Base-by-base conservation (phyloP, 192 early-diverging fungal genomes). In the Linnemannia zychae region DNA sequence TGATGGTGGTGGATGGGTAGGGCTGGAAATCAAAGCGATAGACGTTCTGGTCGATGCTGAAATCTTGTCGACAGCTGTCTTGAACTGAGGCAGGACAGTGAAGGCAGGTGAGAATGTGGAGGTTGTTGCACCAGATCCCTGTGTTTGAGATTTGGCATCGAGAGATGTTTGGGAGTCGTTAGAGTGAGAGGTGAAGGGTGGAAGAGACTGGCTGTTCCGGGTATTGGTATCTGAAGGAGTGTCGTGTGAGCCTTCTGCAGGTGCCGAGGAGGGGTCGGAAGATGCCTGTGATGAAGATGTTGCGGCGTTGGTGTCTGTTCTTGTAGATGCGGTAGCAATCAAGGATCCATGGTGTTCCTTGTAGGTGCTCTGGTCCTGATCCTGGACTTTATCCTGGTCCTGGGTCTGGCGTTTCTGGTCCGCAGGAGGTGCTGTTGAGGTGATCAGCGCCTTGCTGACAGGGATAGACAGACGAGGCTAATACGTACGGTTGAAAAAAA, bases 1-100 rank as follows among this genome's bases (percentile, higher is more conserved):
- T 16, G 70, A 24, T 17, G 17, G 13, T 48, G 40, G 36, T 37
- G 40, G 36, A 22, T 68, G 71, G 4, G 72, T 37, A 13, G 52
- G 60, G 38, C 63, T 78, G n/a, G 76, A 74, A 20, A 84, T 53
- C 22, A 84, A 67, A 1, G 83, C 72, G 60, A 85, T 79, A 13
- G 83, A 53, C 0, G 83, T 85, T 48, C 78, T 75, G 4, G 83
- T 85, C 6, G 57, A 33, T 11, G 83, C 67, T n/a, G 83, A 85
- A 17, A 85, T 85, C 28, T 85, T 49, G 38, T 78, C 72, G 7
- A 84, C 75, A 33, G 81, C 60, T 28, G 63, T 47, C 72, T 74
- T 84, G 72, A 84, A 84, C n/a, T 40, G 36, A 40, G 81, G 75
- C n/a, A 53, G 65, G 36, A 84, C 81, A 24, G 63, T 77, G 40